A percentile compares a stretch with the other conserved stretches of the same genome.
Evolutionary conservation across 148 eudicot genomes (phyloP).

Genomic region (Polygonum maritimum): DNA sequence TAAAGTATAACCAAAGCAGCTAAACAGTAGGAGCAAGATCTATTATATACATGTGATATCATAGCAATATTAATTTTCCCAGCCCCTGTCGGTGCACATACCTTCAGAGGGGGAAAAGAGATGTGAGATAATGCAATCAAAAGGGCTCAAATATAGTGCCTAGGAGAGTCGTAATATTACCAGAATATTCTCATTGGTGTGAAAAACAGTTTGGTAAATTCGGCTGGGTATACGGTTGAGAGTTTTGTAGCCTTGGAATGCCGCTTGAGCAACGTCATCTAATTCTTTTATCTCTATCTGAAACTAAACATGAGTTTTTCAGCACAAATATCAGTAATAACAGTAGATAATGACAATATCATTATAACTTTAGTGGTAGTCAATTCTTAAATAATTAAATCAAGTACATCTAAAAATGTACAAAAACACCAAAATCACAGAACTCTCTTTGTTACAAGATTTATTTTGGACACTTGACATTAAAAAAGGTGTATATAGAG

Average conservation of each 20-base stretch:
- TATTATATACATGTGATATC: slow-evolving; percentile 25
- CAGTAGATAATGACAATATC: too few relatives aligned
- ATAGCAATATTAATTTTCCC: slow-evolving; percentile 97
- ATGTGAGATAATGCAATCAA: slow-evolving; percentile 12
- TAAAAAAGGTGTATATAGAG: neutral
- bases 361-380: neutral
- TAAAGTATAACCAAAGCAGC: neutral
- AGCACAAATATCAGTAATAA: too few relatives aligned
- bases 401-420: neutral
- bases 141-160: slow-evolving; percentile 1
- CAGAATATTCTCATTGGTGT: slow-evolving; percentile 79
- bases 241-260: slow-evolving; percentile 85
- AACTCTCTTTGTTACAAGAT: neutral
- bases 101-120: slow-evolving; percentile 36
- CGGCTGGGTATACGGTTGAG: slow-evolving; percentile 98
- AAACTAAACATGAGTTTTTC: too few relatives aligned
- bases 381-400: neutral
- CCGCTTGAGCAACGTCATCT: slow-evolving; percentile 98
- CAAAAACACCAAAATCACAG: neutral
- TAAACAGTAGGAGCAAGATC: neutral
- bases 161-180: slow-evolving; percentile 14
- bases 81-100: slow-evolving; percentile 99
- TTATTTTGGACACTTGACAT: neutral
- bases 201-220: slow-evolving; percentile 74
- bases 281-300: slow-evolving; percentile 92